phyloP scores from a whole-genome alignment of 2,329 filamentous ascomycete genomes.

The Curvularia lunata region DNA sequence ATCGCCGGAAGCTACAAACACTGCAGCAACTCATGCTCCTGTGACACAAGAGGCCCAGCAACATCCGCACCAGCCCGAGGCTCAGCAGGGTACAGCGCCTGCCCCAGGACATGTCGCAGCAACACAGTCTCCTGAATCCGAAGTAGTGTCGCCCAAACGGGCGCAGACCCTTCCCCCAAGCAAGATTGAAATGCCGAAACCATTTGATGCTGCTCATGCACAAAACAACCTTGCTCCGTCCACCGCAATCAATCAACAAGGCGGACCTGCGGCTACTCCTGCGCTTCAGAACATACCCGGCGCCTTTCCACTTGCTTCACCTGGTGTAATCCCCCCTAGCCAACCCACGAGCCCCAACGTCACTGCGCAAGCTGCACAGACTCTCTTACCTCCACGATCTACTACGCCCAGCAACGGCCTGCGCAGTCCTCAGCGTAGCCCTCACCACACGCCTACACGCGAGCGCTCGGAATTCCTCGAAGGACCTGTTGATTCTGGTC shows the following conservation, averaged over 20 bases:
- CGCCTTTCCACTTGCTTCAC: conserved; percentile 64
- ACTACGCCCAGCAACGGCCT: conserved; percentile 21
- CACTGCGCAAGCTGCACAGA: conserved; percentile 25
- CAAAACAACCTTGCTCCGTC: background rate
- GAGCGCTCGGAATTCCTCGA: conserved; percentile 46
- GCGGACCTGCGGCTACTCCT: conserved; percentile 34
- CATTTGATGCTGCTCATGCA: conserved; percentile 13
- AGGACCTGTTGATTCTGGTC: conserved; percentile 38
- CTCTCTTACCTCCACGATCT: conserved; percentile 27
- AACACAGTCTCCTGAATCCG: conserved; percentile 16
- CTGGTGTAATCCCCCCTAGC: conserved; percentile 50
- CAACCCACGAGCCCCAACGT: conserved; percentile 45
- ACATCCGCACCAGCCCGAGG: conserved; percentile 2
- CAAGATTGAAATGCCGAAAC: conserved; percentile 36
- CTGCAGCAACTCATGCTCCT: conserved; percentile 17
- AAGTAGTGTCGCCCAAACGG: conserved; percentile 21
- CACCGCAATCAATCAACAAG: conserved; percentile 27
- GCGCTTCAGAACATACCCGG: conserved; percentile 58
- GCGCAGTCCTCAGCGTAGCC: conserved; percentile 25
- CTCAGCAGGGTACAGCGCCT: conserved; percentile 7
- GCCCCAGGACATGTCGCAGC: conserved; percentile 13
- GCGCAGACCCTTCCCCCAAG: conserved; percentile 31
- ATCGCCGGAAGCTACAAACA: conserved; percentile 24
- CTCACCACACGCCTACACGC: conserved; percentile 37
- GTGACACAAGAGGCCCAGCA: conserved; percentile 18